Evolutionary conservation across 306 rosid species (phyloP).

Genomic region (Ormosia emarginata): DNA sequence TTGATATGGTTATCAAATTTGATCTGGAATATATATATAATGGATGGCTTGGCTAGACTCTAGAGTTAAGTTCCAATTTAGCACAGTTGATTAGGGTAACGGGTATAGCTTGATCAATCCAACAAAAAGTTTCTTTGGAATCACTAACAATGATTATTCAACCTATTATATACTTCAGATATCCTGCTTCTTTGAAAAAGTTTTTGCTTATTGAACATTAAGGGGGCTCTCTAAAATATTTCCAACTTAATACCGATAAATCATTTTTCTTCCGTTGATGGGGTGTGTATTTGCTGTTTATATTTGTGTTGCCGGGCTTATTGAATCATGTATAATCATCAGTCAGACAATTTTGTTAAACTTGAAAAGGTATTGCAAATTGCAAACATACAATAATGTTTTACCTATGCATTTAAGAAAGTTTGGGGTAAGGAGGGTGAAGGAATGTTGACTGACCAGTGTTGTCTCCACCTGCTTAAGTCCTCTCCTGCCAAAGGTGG

Average conservation of each 20-base stretch:
- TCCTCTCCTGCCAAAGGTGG: not conserved
- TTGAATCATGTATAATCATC: not conserved
- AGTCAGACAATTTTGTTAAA: not conserved
- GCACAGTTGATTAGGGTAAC: conserved; percentile 7
- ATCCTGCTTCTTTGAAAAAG: not conserved
- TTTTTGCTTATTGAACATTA: not conserved
- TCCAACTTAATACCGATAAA: not conserved
- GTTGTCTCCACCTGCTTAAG: not conserved
- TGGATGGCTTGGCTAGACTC: not conserved
- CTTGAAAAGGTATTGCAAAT: not conserved
- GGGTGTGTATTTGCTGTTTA: not conserved
- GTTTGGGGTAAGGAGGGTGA: not conserved
- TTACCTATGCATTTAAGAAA: not conserved
- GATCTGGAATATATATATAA: not conserved
- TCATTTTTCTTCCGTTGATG: not conserved
- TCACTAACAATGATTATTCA: not conserved
- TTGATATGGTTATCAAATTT: not conserved
- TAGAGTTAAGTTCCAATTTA: not conserved
- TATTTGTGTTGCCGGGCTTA: not conserved
- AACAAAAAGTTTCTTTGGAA: not conserved
- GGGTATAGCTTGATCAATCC: not conserved
- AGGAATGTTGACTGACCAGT: not conserved
- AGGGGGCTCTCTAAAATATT: not conserved
- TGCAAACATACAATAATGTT: not conserved
- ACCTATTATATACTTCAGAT: not conserved